Base-by-base conservation (phyloP, 257 asterid genomes). In the Solanum tarijense region DNA sequence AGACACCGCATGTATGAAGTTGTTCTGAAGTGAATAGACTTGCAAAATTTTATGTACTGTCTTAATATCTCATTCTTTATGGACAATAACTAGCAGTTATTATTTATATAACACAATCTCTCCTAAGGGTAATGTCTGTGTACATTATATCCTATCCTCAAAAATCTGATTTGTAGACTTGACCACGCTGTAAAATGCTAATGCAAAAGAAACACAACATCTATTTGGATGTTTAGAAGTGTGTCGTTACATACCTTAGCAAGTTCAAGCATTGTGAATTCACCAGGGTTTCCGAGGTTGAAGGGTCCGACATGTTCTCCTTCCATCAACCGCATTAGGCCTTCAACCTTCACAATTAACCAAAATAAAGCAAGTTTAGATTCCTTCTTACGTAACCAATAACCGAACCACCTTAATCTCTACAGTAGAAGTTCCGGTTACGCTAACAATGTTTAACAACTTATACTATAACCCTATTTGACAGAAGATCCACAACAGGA, bases 301-400 rank as follows among this genome's bases (percentile, higher is more conserved):
- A 96, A 96, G 68, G 99, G 99, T 20, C 99, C 99, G 16, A 96
- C 98, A 69, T 96, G 98, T 90, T 96, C 99, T 87, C 99, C 98
- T 93, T 96, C 99, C 99, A 96, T 96, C 95, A 96, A 91, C 39
- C 98, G 94, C 92, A 96, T 95, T 9, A 96, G 93, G 46, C 99
- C 99, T 87, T 96, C 99, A 86, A 96, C 99, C 99, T 96, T 86
- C 25, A 62, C 5, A 86, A 46, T 31, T 5, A 48, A 31, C 43
- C 71, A 20, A 82, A 82, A 31, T 48, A 18, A 82, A 48, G 16
- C 31, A 31, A 48, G 69, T 29, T 82, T 48, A 82, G 43, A 48
- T 82, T 48, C 43, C 36, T 5, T 34, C 36, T 34, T 34, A 34
- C 10, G 41, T 38, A 38, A 38, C 41, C 41, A 38, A 38, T 38